Percentiles rank a stretch among this genome's conserved stretches.
Conservation (phyloP, 352 stramenopile species). For the Phytophthora hybrid region DNA sequence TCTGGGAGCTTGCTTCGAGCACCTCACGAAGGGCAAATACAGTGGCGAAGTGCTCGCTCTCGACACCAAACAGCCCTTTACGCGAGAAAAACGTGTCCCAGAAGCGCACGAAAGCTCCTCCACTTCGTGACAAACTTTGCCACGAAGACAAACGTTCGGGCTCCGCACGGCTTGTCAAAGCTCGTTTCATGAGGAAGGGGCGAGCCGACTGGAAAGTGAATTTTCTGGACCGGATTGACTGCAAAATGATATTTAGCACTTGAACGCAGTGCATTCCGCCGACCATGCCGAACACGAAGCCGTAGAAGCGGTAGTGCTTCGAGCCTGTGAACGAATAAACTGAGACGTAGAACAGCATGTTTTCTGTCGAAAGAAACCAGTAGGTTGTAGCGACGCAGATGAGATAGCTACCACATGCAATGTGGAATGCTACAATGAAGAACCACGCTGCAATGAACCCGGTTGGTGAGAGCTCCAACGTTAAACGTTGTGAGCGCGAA, state of each 20-base stretch:
- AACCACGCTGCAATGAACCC: constrained; percentile 20
- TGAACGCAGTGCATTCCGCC: constrained; percentile 35
- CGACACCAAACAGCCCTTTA: constrained; percentile 30
- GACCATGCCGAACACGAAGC: constrained; percentile 35
- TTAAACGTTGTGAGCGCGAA: background rate
- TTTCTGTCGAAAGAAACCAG: constrained; percentile 29
- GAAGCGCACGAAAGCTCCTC: background rate
- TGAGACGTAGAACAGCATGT: constrained; percentile 40
- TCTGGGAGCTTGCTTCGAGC: constrained; percentile 35
- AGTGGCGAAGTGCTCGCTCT: constrained; percentile 38
- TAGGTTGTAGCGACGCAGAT: constrained; percentile 37
- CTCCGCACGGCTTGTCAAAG: background rate
- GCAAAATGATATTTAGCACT: constrained; percentile 28
- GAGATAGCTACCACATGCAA: constrained; percentile 26
- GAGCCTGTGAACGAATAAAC: constrained; percentile 27
- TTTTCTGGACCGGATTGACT: constrained; percentile 25
- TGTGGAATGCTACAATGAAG: constrained; percentile 37
- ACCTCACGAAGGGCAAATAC: constrained; percentile 32
- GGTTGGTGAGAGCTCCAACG: constrained; percentile 8
- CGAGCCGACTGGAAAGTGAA: constrained; percentile 25
- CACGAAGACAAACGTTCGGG: background rate
- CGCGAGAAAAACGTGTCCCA: constrained; percentile 25
- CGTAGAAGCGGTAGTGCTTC: constrained; percentile 35
- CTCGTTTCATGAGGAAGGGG: background rate
- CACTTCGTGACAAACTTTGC: background rate